A percentile compares a stretch with the other conserved stretches of the same genome.
Conservation (phyloP, 164 flowering plant genomes). For the Tetracentron sinense region DNA sequence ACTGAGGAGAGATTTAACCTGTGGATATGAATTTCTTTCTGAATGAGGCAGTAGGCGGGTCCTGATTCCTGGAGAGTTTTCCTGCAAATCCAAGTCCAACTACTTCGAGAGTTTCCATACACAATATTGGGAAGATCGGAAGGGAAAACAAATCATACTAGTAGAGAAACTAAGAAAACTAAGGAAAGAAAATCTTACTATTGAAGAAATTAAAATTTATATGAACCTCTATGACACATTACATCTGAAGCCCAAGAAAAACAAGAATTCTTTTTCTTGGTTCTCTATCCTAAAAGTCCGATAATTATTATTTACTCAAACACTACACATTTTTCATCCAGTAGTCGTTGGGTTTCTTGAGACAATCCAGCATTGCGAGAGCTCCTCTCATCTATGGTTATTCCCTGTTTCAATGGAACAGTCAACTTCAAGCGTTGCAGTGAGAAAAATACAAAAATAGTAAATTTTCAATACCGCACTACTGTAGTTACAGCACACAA, state of each 20-base stretch:
- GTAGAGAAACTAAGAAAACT: too few relatives aligned
- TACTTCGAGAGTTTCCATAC: background rate
- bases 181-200: background rate
- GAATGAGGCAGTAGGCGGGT: background rate
- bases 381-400: slow-evolving; percentile 15
- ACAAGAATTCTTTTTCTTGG: slow-evolving; percentile 7
- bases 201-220: too few relatives aligned
- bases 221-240: too few relatives aligned
- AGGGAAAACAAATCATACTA: too few relatives aligned
- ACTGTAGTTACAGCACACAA: too few relatives aligned
- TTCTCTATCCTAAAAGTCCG: slow-evolving; percentile 12
- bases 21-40: too few relatives aligned
- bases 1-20: background rate
- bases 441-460: background rate
- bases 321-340: background rate
- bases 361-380: background rate
- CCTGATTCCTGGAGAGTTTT: background rate
- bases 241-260: slow-evolving; percentile 16
- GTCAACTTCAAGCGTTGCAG: slow-evolving; percentile 5
- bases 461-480: background rate
- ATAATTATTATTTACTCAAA: slow-evolving; percentile 22
- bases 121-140: background rate
- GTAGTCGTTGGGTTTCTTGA: background rate
- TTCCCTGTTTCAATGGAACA: slow-evolving; percentile 22
- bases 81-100: background rate